phyloP scores from a whole-genome alignment of 768 basidiomycete genomes.

The Pisolithus orientalis region DNA sequence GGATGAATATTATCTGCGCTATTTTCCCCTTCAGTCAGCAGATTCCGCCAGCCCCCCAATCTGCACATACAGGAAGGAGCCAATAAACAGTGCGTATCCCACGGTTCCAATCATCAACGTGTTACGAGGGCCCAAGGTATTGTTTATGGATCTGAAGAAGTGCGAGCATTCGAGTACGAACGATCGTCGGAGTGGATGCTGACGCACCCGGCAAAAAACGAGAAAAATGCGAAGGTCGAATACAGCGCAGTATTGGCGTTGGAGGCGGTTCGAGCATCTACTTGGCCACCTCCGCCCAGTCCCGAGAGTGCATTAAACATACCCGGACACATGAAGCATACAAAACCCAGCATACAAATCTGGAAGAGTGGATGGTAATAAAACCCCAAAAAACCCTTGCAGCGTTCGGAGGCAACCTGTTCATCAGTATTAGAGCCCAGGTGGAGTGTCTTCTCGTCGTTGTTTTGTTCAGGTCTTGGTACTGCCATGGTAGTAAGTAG shows the following conservation, averaged over 20 bases:
- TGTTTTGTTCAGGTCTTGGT: not conserved
- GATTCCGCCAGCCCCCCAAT: not conserved
- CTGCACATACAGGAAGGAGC: slow-evolving; percentile 58
- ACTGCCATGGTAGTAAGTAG: not conserved
- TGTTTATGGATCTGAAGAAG: slow-evolving; percentile 61
- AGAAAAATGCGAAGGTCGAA: slow-evolving; percentile 51
- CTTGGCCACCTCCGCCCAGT: slow-evolving; percentile 72
- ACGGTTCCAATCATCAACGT: slow-evolving; percentile 69
- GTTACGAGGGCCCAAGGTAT: slow-evolving; percentile 67
- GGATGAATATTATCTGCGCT: slow-evolving; percentile 70
- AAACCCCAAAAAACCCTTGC: slow-evolving; percentile 45
- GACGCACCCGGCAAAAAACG: slow-evolving; percentile 67
- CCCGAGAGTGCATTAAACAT: slow-evolving; percentile 79
- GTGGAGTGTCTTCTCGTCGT: not conserved
- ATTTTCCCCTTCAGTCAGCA: slow-evolving; percentile 1
- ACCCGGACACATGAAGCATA: slow-evolving; percentile 56
- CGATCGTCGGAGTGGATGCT: not conserved
- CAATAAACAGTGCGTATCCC: slow-evolving; percentile 75
- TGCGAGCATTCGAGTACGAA: not conserved
- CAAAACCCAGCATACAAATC: slow-evolving; percentile 58
- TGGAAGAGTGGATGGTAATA: slow-evolving; percentile 47
- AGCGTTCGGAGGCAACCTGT: slow-evolving; percentile 37
- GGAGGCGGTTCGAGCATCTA: slow-evolving; percentile 57
- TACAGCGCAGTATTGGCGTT: slow-evolving; percentile 70
- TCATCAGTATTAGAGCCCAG: not conserved